Base-by-base conservation (phyloP, 2,329 filamentous ascomycete species). In the Ophiostoma novo-ulmi region DNA sequence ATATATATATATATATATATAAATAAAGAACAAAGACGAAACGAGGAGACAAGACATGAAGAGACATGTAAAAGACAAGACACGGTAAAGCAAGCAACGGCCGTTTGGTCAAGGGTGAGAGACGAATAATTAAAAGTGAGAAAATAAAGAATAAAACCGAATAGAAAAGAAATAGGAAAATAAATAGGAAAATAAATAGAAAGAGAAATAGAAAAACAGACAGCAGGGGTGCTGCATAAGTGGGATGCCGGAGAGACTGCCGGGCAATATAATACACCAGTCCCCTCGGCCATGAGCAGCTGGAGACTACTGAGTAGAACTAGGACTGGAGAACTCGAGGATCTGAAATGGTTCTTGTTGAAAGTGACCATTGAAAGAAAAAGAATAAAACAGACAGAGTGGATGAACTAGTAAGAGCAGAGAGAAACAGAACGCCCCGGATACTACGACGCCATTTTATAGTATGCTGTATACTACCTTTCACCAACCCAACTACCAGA, bases 201-300 rank as follows among this genome's bases (percentile, higher is more conserved):
- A 64, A 64, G n/a, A 36, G 13, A 26, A 58, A 26, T 17, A 52
- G 26, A 61, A 61, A 61, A 61, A 35, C 11, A 31, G 22, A 14
- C 5, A 26, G 58, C 58, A 63, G 26, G 58, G 58, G 58, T 63
- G 58, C 58, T 63, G 58, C 58, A 63, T 26, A 35, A 63, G 58
- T 63, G 58, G 26, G 58, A 63, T 63, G 26, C 58, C 58, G 26
- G 58, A 31, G 58, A 35, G 58, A 63, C 58, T 63, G 26, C 58
- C 58, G 58, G 58, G 58, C 22, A 39, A 64, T 38, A 64, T 64
- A 64, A 64, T 64, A 64, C 61, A 64, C 14, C 61, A 64, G 61
- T 38, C 17, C 61, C 61, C 61, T 14, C 61, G 35, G 35, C 61
- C 61, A 58, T 20, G 58, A 63, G 52, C 52, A 58, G 52, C n/a